Percentiles rank a stretch among this genome's conserved stretches.
Conservation (phyloP, 73 alveolate species). For the Effrenium voratum region DNA sequence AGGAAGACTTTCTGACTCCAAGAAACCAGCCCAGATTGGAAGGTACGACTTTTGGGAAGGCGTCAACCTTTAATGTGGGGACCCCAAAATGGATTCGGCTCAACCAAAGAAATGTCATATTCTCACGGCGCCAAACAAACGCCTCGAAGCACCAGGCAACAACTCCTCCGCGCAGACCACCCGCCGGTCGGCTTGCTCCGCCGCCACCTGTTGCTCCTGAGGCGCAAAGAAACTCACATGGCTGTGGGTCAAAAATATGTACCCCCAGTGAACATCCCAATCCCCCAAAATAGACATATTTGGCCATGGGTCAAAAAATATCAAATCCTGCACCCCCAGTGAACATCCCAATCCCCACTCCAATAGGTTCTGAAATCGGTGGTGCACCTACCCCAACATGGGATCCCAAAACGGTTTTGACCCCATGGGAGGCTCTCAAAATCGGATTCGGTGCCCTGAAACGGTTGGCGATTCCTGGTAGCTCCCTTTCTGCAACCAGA, state of each 20-base stretch:
- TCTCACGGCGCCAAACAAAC: not conserved
- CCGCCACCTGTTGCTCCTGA: slow-evolving; percentile 73
- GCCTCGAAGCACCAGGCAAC: not conserved
- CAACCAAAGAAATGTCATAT: too few relatives aligned
- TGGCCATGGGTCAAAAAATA: not conserved
- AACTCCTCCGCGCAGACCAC: slow-evolving; percentile 81
- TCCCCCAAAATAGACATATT: not conserved
- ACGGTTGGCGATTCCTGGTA: too few relatives aligned
- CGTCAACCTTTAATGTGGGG: too few relatives aligned
- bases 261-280: not conserved
- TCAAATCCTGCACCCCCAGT: not conserved
- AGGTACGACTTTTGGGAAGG: too few relatives aligned
- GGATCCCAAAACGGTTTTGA: not conserved
- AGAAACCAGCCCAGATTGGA: too few relatives aligned
- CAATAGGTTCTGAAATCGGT: not conserved
- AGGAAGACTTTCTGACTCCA: too few relatives aligned
- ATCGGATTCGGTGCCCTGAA: too few relatives aligned
- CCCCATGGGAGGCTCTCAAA: too few relatives aligned
- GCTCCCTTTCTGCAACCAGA: too few relatives aligned
- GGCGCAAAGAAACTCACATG: not conserved
- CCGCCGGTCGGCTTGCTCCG: slow-evolving; percentile 81
- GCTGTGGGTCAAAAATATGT: not conserved
- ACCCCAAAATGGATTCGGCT: too few relatives aligned
- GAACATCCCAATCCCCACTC: not conserved
- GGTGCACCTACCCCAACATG: not conserved